These are phyloP conservation scores for Stephanodiscus triporus DNA, from an alignment of 108 stramenopile genomes.

Conservation along the genomic window DNA sequence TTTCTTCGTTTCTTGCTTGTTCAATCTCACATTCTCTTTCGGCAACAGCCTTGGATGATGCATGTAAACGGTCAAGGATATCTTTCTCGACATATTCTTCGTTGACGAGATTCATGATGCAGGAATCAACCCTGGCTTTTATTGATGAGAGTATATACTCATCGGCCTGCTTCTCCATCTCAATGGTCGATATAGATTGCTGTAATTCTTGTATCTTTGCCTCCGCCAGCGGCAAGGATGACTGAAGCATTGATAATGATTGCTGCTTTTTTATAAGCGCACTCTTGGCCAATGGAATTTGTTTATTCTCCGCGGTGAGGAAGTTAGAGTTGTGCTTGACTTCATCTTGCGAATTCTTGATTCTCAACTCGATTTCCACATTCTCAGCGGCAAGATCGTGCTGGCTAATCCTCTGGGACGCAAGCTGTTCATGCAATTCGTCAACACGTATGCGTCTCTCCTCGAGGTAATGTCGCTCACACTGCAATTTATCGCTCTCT, in stretches of 20 bases:
- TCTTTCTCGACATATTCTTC: conserved; percentile 2
- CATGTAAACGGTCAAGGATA: neutral
- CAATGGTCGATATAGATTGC: neutral
- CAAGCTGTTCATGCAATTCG: neutral
- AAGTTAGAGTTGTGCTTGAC: conserved; percentile 1
- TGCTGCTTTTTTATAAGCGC: neutral
- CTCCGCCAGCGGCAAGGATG: neutral
- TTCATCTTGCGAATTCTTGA: conserved; percentile 1
- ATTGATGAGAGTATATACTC: neutral
- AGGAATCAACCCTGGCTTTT: neutral
- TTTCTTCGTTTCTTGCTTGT: neutral
- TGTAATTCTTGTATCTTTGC: neutral
- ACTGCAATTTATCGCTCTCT: neutral
- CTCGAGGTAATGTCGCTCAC: neutral
- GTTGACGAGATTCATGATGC: neutral
- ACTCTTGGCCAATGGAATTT: neutral
- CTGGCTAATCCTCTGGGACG: neutral
- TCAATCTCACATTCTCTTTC: neutral
- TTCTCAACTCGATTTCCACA: conserved; percentile 1
- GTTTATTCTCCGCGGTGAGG: conserved; percentile 7
- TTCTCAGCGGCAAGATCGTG: neutral
- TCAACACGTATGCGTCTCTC: neutral
- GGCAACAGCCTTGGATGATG: neutral
- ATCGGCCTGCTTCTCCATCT: conserved; percentile 3
- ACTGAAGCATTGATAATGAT: too few species aligned